Evolutionary conservation across 2,329 filamentous ascomycete genomes (phyloP), one percentile per base, ranked within the genome.

Genomic region (Nannizzia gypsea): DNA sequence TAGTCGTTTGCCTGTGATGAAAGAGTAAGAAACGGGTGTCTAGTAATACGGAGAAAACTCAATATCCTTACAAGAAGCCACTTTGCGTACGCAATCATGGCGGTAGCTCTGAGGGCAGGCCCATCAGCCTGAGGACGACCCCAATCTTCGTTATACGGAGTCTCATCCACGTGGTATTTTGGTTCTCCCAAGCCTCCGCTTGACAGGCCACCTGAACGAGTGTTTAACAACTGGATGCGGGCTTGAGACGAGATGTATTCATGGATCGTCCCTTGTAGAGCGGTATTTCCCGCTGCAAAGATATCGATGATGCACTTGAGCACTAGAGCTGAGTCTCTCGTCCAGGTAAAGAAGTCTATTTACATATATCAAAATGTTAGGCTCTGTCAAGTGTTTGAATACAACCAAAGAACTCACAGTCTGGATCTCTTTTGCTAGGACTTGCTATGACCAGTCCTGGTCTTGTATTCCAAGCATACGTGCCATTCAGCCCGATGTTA

Each of bases 291-390:
- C 52, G 74, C 75, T 61, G 83, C 76, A 67, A 90, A 85, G n/a
- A 80, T 78, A 65, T 90, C 88, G 5, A 87, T 77, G 22, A 91
- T 74, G 55, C 78, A 77, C 74, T 89, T 89, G 73, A 87, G 83
- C 3, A 84, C 83, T 34, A 91, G 77, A 22, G 85, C 85, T n/a
- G 85, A 80, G 69, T 92, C 88, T 69, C 88, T 77, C 3, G 84
- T 89, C 88, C 88, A 91, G 1, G 86, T 89, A 69, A 84, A 91
- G 69, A 81, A 90, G 72, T 91, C 85, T 88, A 3, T 13, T 36
- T 11, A 3, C 31, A 36, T 36, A 60, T 2, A 28, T 20, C 20
- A 20, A 56, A 48, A n/a, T n/a, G n/a, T n/a, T n/a, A n/a, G n/a
- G n/a, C n/a, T n/a, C n/a, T 3, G 42, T 36, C 42, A 34, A 15